phyloP scores from a whole-genome alignment of 352 stramenopile species.

The Paralagenidium karlingii region DNA sequence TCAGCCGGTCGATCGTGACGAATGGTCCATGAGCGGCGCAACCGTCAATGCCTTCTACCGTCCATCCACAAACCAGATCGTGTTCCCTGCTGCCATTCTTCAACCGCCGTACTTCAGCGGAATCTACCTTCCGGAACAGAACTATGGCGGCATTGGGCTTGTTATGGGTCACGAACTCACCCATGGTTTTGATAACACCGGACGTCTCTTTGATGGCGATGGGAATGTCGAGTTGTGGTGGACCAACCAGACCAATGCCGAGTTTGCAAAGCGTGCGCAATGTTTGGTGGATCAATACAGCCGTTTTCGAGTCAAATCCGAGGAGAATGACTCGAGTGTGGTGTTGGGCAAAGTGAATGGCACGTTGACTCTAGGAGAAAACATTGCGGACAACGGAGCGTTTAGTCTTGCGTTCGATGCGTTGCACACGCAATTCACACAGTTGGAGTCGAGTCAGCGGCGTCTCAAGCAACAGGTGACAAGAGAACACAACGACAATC shows the following conservation, averaged over 20 bases:
- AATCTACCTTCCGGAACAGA: constrained; percentile 43
- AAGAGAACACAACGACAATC: not conserved
- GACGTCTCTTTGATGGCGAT: constrained; percentile 70
- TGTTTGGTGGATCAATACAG: constrained; percentile 52
- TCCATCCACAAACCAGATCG: constrained; percentile 26
- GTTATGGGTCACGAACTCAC: constrained; percentile 92
- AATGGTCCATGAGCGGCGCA: constrained; percentile 53
- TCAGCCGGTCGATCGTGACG: constrained; percentile 5
- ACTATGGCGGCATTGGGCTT: constrained; percentile 68
- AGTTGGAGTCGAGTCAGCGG: not conserved
- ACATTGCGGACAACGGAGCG: constrained; percentile 86
- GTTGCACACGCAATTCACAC: constrained; percentile 23
- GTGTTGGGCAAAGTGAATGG: constrained; percentile 67
- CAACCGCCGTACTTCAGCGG: constrained; percentile 69
- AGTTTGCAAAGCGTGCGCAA: constrained; percentile 39
- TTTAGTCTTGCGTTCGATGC: constrained; percentile 76
- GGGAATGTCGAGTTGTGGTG: constrained; percentile 89
- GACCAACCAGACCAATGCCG: constrained; percentile 34
- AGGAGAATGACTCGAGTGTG: constrained; percentile 12
- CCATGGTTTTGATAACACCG: constrained; percentile 91
- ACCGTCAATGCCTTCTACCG: constrained; percentile 46
- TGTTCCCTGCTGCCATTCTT: constrained; percentile 76
- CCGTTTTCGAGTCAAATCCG: constrained; percentile 24
- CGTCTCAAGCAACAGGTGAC: not conserved
- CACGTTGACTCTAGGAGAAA: constrained; percentile 86